Evolutionary conservation across 139 green algal species (phyloP), one percentile per base, ranked within the genome.

Genomic region (Axilococcus clingmanii): DNA sequence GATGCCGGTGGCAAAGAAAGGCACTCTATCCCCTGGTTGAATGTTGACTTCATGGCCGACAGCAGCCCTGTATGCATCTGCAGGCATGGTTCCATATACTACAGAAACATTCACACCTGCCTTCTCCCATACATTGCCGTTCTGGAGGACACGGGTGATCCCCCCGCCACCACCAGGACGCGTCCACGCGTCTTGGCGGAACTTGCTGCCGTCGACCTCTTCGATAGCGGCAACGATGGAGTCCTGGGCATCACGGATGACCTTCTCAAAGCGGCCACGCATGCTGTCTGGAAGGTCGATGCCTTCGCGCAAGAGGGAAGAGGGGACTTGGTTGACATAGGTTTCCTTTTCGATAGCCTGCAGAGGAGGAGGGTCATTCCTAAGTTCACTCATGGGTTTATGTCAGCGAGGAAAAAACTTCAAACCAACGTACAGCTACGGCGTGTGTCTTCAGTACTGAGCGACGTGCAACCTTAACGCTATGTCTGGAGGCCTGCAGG

Each of bases 1-100:
- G 63, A 99, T 94, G 55, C 93, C 92, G 9, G 85, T 82, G 5
- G 90, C 93, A 47, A 99, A 99, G 80, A 98, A 99, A 9, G 92
- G 92, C 52, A 99, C 87, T 30, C 83, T 72, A 31, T 74, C 76
- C 4, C 56, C 36, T 22, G 60, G n/a, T 6, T 45, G 50, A 30
- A 51, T 31, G 27, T 52, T 42, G 33, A 71, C 24, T 35, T 61
- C 63, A 33, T 36, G 64, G 33, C 81, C 79, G 0, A 78, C 84
- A 31, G 90, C 90, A 20, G 87, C 87, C 17, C 91, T 71, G 78
- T 99, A 99, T 5, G 88, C 91, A 65, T 96, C 85, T 4, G 84
- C 75, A 5, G 93, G 92, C 93, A 99, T 99, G 60, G 60, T 76
- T 61, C 93, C 93, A 59, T 97, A 97, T 43, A 98, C 93, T 9